These are phyloP conservation scores for Epichloe elymi DNA, from an alignment of 2,329 filamentous ascomycete species.

Conservation along the genomic window DNA sequence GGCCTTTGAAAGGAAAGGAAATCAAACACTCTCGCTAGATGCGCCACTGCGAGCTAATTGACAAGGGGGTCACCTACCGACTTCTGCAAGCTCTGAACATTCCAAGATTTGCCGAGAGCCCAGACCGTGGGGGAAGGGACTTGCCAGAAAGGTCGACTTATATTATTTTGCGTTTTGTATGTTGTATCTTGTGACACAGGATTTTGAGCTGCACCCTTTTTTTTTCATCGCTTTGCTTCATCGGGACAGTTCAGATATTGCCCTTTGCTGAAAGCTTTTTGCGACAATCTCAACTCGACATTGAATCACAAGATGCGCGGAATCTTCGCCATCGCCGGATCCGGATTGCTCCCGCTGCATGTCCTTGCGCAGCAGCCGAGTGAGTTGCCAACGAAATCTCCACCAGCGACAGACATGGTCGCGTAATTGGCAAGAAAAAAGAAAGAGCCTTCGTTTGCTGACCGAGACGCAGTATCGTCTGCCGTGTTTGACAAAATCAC, in stretches of 20 bases:
- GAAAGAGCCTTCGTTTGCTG: neutral
- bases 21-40: neutral
- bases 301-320: neutral
- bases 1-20: neutral
- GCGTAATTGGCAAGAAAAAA: too few relatives aligned
- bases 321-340: neutral
- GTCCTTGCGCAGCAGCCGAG: neutral
- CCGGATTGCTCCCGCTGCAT: neutral
- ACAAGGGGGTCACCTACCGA: neutral
- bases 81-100: too few relatives aligned
- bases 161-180: too few relatives aligned
- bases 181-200: too few relatives aligned
- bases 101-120: too few relatives aligned
- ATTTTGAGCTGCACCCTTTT: too few relatives aligned
- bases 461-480: neutral
- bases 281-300: neutral
- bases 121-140: too few relatives aligned
- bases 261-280: too few relatives aligned
- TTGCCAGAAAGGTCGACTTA: too few relatives aligned
- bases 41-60: neutral
- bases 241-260: too few relatives aligned
- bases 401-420: too few relatives aligned
- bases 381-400: neutral
- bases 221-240: too few relatives aligned
- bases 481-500: slow-evolving; percentile 1